phyloP scores from a whole-genome alignment of 1,284 basidiomycete genomes.

The Ustilago vetiveriae region DNA sequence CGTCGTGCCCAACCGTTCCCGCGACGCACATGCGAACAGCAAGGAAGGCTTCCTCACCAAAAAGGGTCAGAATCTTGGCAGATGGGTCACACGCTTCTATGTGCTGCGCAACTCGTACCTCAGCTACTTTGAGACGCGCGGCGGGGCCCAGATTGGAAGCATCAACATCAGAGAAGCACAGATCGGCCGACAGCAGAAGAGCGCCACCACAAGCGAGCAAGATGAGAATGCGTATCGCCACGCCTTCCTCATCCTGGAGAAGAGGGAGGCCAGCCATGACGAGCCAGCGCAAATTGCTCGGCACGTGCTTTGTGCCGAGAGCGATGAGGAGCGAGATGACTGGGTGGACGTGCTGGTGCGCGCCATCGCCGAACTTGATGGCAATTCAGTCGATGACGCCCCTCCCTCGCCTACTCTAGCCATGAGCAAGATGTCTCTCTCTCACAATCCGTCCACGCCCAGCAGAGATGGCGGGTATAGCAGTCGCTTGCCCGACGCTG shows the following conservation, averaged over 20 bases:
- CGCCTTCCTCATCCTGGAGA: slow-evolving; percentile 94
- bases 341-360: slow-evolving; percentile 89
- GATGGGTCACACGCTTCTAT: slow-evolving; percentile 81
- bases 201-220: slow-evolving; percentile 68
- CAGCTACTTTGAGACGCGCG: slow-evolving; percentile 88
- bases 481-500: slow-evolving; percentile 16
- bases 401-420: slow-evolving; percentile 35
- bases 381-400: slow-evolving; percentile 14
- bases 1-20: slow-evolving; percentile 74
- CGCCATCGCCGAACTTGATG: slow-evolving; percentile 52
- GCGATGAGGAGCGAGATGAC: slow-evolving; percentile 86
- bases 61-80: slow-evolving; percentile 94
- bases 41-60: slow-evolving; percentile 97
- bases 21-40: slow-evolving; percentile 71
- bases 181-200: slow-evolving; percentile 76
- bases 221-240: slow-evolving; percentile 93
- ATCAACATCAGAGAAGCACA: slow-evolving; percentile 87
- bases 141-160: slow-evolving; percentile 86
- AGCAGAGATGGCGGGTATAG: slow-evolving; percentile 23
- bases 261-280: slow-evolving; percentile 70
- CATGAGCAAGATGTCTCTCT: slow-evolving; percentile 39
- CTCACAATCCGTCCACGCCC: slow-evolving; percentile 13
- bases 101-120: slow-evolving; percentile 81
- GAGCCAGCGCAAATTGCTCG: slow-evolving; percentile 74
- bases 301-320: slow-evolving; percentile 95